phyloP scores from a whole-genome alignment of 2,329 filamentous ascomycete species.

The Onygenales sp. region DNA sequence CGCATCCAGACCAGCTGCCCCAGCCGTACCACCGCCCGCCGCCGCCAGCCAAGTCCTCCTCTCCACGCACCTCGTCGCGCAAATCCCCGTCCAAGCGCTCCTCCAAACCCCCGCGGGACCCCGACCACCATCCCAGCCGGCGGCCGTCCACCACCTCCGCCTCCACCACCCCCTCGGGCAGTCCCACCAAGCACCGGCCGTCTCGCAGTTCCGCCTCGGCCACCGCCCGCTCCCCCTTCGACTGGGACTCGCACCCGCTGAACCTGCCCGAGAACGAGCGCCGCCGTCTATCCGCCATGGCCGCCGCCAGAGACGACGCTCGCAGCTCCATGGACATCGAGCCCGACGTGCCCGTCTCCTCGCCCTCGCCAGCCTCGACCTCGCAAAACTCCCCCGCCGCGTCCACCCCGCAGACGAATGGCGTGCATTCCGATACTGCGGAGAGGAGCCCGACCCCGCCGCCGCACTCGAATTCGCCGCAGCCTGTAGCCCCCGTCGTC shows the following conservation, averaged over 20 bases:
- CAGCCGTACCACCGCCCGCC: neutral
- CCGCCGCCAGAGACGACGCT: slow-evolving; percentile 35
- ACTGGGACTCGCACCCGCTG: slow-evolving; percentile 65
- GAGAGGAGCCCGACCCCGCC: slow-evolving; percentile 38
- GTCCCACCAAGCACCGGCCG: slow-evolving; percentile 2
- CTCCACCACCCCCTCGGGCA: slow-evolving; percentile 12
- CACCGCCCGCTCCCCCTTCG: slow-evolving; percentile 29
- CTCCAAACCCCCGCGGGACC: slow-evolving; percentile 9
- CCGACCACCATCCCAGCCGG: slow-evolving; percentile 18
- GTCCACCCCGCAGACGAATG: slow-evolving; percentile 24
- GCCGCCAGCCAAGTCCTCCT: slow-evolving; percentile 9
- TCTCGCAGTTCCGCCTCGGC: neutral
- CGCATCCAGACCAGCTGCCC: neutral
- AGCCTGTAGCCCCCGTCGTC: slow-evolving; percentile 41
- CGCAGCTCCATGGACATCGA: slow-evolving; percentile 70
- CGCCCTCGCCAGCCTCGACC: slow-evolving; percentile 17
- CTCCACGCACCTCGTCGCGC: slow-evolving; percentile 3
- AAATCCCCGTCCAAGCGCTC: slow-evolving; percentile 14
- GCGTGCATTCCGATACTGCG: slow-evolving; percentile 20
- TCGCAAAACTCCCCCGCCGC: slow-evolving; percentile 13
- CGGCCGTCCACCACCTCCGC: slow-evolving; percentile 19
- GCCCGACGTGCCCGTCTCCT: slow-evolving; percentile 38
- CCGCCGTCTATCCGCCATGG: slow-evolving; percentile 58
- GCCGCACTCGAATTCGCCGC: slow-evolving; percentile 40
- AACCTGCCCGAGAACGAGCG: slow-evolving; percentile 86